Base-by-base conservation (phyloP, 2,329 filamentous ascomycete species). In the Aspergillus awamori region DNA sequence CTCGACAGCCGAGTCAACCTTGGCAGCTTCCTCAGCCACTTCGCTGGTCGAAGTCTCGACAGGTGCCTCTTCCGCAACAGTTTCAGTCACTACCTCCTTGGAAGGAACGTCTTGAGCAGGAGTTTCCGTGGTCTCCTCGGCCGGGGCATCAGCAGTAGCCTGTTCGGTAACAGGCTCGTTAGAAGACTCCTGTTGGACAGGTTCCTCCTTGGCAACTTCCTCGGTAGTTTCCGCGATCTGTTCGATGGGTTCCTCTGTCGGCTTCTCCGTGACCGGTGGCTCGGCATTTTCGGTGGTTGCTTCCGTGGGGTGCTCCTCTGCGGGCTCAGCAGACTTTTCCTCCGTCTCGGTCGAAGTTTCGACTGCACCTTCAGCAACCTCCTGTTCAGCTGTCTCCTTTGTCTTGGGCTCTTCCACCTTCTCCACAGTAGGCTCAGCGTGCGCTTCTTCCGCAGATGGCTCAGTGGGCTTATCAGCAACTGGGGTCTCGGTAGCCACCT, bases 201-300 rank as follows among this genome's bases (percentile, higher is more conserved):
- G 20, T 24, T 66, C 57, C n/a, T 68, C 64, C 28, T 53, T 54
- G 15, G 58, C 38, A 8, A 61, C 38, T 57, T 63, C 56, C 36
- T 67, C 64, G 1, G 53, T 49, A 26, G 41, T 7, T 45, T 45
- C 41, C 41, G 41, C 13, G 13, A 13, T 20, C 41, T 45, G 41
- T 4, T 45, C 41, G 15, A 53, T 47, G 26, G 47, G 11, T 38
- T 59, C 58, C 24, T 57, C 65, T 54, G 24, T 39, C 5, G 56
- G 49, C 33, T 39, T 45, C 15, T 67, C 63, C 5, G 28, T 41
- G 8, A 52, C 30, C 24, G 54, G 26, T 13, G 62, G 36, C 17
- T 45, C 48, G 13, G 54, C 11, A 15, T 28, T 55, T 13, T 51
- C 11, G 26, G 7, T 26, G 48, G 57, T 33, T 39, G 53, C 53